These are phyloP conservation scores for Saccharomyces hybrid DNA, from an alignment of 1,139 yeast species.

Conservation along the genomic window DNA sequence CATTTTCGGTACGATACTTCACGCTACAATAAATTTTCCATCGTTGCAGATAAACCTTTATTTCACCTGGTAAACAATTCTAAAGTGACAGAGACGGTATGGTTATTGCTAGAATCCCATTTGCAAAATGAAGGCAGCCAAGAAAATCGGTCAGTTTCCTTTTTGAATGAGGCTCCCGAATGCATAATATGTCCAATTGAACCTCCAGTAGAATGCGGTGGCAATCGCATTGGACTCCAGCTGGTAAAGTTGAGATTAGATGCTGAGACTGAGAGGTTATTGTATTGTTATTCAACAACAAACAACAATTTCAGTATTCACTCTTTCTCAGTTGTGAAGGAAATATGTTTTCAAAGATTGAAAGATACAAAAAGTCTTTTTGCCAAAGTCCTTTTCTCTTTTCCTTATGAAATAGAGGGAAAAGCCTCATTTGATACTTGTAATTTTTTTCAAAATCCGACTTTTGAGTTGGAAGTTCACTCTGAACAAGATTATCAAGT, in stretches of 20 bases:
- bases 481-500: constrained; percentile 21
- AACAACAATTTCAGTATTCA: constrained; percentile 1
- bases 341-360: not conserved
- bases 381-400: not conserved
- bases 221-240: constrained; percentile 32
- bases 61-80: constrained; percentile 38
- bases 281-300: constrained; percentile 28
- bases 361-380: not conserved
- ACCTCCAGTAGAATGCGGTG: constrained; percentile 17
- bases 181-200: constrained; percentile 5
- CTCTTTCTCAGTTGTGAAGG: not conserved
- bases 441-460: constrained; percentile 56
- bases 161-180: constrained; percentile 21
- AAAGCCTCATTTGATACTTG: not conserved
- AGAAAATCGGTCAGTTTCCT: constrained; percentile 7
- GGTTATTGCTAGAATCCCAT: constrained; percentile 44
- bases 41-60: constrained; percentile 42
- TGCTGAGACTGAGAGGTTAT: constrained; percentile 10
- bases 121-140: constrained; percentile 8
- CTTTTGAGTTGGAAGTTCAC: constrained; percentile 37
- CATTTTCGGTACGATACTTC: constrained; percentile 35
- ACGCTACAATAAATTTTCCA: constrained; percentile 12
- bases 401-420: not conserved
- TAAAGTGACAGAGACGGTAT: constrained; percentile 33
- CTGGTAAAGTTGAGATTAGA: constrained; percentile 26